phyloP scores from a whole-genome alignment of 2,329 filamentous ascomycete species.

The Aspergillus oerlinghausenensis region DNA sequence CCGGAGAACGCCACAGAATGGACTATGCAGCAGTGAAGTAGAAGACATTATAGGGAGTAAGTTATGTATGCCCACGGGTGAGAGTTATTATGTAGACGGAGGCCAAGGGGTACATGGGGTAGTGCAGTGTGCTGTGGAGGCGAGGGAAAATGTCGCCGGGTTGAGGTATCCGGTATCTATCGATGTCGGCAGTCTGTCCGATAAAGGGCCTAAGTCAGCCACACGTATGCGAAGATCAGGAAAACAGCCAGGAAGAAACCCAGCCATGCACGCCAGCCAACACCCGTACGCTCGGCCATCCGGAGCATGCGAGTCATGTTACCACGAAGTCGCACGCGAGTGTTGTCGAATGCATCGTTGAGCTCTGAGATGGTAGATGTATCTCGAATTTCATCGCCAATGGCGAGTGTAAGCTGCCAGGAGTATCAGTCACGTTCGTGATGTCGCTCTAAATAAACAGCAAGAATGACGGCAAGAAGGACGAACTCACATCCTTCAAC shows the following conservation, averaged over 20 bases:
- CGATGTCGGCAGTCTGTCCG: not conserved
- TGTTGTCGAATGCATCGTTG: slow-evolving; percentile 90
- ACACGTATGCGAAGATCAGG: slow-evolving; percentile 84
- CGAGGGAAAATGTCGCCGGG: not conserved
- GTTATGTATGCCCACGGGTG: not conserved
- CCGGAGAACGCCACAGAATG: not conserved
- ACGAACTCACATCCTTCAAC: slow-evolving; percentile 71
- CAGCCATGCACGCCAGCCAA: slow-evolving; percentile 93
- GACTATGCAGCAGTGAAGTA: not conserved
- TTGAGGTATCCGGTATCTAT: not conserved
- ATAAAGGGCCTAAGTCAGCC: slow-evolving; percentile 62
- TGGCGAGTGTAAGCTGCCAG: slow-evolving; percentile 75
- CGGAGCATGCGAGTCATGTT: slow-evolving; percentile 97
- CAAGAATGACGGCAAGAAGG: not conserved
- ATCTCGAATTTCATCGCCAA: slow-evolving; percentile 92
- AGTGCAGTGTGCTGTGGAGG: not conserved
- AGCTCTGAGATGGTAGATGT: slow-evolving; percentile 86
- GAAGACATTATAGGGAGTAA: not conserved
- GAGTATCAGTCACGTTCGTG: not conserved
- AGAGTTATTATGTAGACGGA: not conserved
- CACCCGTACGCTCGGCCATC: slow-evolving; percentile 92
- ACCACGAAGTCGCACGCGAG: slow-evolving; percentile 71
- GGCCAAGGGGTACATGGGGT: not conserved
- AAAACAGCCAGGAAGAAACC: slow-evolving; percentile 80
- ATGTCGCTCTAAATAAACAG: not conserved